Base-by-base conservation (phyloP, 2,329 filamentous ascomycete species). In the Colletotrichum cereale region DNA sequence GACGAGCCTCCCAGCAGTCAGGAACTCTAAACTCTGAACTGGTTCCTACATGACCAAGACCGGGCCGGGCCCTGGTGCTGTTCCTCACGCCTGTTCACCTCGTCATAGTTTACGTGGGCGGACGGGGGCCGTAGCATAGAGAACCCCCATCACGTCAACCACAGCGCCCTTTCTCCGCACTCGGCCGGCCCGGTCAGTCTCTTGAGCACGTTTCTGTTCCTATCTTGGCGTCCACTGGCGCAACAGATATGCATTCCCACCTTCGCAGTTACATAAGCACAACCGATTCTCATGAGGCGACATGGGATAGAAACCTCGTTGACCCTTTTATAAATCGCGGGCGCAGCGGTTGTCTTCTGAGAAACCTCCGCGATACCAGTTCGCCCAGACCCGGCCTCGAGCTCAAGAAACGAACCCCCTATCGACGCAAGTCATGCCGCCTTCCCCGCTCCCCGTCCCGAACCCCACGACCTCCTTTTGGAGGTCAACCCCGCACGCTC, bases 381-480 rank as follows among this genome's bases (percentile, higher is more conserved):
- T 18, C 11, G 47, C 21, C 12, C 11, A 36, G 16, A 10, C 40
- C 42, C 29, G 11, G 47, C 21, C 26, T 34, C 34, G 42, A 26
- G 36, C 57, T 47, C 40, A 1, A 34, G 42, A 26, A 44, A 47
- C 8, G 12, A 24, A 14, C 34, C 16, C 14, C 24, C 12, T n/a
- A 29, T 29, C 55, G n/a, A 42, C 29, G n/a, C 55, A 34, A 61
- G 31, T 31, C 48, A 70, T 70, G 67, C 38, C 67, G 21, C 47
- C 48, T 36, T 70, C 67, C 31, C 63, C 63, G 24, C 56, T 72
- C 11, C 74, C 74, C 24, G 73, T 75, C 31, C 58, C 50, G 36
- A 74, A 73, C 61, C 63, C 72, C 34, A 67, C 66, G 58, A 53
- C 47, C 40, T 73, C 74, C 38, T 75, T 75, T 53, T 75, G 74